Conservation (phyloP, 495 filamentous ascomycete genomes). For the Achaetomiella virescens region DNA sequence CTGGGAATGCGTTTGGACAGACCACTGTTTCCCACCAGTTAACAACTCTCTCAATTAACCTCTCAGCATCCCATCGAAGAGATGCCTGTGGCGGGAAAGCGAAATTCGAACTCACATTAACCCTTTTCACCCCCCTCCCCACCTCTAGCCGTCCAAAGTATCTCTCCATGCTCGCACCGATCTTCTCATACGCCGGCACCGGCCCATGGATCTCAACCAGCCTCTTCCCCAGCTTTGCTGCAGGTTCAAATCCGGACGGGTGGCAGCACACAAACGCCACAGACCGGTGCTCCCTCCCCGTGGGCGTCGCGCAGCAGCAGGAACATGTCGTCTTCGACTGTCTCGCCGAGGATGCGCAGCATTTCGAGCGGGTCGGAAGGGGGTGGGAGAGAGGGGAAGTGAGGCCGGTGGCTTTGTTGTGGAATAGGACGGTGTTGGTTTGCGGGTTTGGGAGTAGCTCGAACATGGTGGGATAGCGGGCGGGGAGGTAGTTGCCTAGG, state of each 20-base stretch:
- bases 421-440: constrained; percentile 20
- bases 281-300: constrained; percentile 49
- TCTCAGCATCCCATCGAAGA: no score
- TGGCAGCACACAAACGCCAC: constrained; percentile 66
- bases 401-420: constrained; percentile 42
- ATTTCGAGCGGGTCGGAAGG: constrained; percentile 22
- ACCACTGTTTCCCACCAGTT: no score
- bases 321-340: constrained; percentile 72
- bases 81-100: no score
- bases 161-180: constrained; percentile 70
- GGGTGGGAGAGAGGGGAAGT: constrained; percentile 37
- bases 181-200: constrained; percentile 65
- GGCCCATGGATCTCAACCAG: constrained; percentile 64
- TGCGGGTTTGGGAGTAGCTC: constrained; percentile 13
- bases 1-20: constrained; percentile 49
- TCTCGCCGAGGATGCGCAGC: constrained; percentile 49
- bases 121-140: constrained; percentile 49
- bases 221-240: constrained; percentile 54
- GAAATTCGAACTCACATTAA: no score
- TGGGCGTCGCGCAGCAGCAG: constrained; percentile 52
- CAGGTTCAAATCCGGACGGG: constrained; percentile 64
- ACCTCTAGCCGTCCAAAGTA: constrained; percentile 58
- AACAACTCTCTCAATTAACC: no score
- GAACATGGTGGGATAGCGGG: constrained; percentile 61
- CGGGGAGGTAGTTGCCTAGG: constrained; percentile 55